These are phyloP conservation scores for Wallacemonas rigidus DNA, from an alignment of 208 protist species.

Conservation along the genomic window DNA sequence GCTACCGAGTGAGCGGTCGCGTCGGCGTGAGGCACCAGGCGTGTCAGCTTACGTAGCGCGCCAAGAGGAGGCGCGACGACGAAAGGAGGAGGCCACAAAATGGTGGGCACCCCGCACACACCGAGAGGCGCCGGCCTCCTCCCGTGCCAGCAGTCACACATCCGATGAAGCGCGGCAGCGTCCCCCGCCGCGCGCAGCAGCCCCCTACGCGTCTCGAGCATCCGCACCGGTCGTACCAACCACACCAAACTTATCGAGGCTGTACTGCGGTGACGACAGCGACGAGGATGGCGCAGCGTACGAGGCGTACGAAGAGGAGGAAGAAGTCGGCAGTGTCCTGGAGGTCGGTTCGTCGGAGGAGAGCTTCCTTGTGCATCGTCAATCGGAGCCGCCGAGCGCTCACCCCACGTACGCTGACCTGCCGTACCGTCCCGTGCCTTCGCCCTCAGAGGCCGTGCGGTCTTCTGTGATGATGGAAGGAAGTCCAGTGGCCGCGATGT, in stretches of 20 bases:
- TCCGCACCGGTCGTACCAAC: background rate
- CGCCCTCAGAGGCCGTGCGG: background rate
- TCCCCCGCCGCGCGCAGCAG: no score
- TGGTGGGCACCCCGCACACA: slow-evolving; percentile 50
- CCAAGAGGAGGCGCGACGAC: slow-evolving; percentile 56
- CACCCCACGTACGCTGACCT: slow-evolving; percentile 4
- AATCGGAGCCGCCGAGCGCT: background rate
- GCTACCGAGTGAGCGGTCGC: slow-evolving; percentile 30
- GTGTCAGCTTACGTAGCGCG: slow-evolving; percentile 57
- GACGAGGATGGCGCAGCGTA: slow-evolving; percentile 15
- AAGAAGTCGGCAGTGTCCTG: slow-evolving; percentile 2
- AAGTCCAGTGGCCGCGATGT: slow-evolving; percentile 5
- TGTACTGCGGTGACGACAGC: background rate
- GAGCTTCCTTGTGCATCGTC: slow-evolving; percentile 10
- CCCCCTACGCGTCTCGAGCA: no score
- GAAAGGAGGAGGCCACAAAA: slow-evolving; percentile 47
- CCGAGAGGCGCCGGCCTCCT: background rate
- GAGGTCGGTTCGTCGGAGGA: slow-evolving; percentile 9
- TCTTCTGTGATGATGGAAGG: slow-evolving; percentile 2
- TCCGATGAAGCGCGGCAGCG: no score
- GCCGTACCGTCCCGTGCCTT: slow-evolving; percentile 1
- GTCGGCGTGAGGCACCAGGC: slow-evolving; percentile 28
- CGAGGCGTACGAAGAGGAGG: slow-evolving; percentile 10
- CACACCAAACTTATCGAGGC: background rate
- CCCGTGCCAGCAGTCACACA: no score